Base-by-base conservation (phyloP, 306 rosid species). In the Gynostemma pentaphyllum region DNA sequence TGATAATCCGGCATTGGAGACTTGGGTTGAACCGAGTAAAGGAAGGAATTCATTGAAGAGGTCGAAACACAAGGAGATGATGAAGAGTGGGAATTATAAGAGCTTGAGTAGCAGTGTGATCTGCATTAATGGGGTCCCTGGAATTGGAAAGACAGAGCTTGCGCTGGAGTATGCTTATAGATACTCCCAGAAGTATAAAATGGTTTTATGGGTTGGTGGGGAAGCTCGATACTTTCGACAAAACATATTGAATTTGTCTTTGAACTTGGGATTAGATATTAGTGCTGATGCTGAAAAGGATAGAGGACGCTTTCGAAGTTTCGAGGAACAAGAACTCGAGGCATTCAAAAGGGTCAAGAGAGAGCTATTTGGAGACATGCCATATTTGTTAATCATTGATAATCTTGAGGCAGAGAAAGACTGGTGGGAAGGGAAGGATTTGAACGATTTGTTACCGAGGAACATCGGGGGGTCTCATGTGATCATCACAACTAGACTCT, bases 161-260 rank as follows among this genome's bases (percentile, higher is more conserved):
- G 90, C 88, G 0, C 70, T 87, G 37, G 97, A 90, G 54, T 90
- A 81, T 61, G 88, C 94, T 61, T 76, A 87, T 30, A 78, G 85
- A 70, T 83, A 81, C 49, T 66, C 76, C 49, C 96, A 85, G 64
- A 80, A 87, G 65, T 90, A 90, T 66, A 87, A 81, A 75, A 85
- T 81, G 94, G 90, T 90, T 10, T 65, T 90, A 80, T 90, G 97
- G 97, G 80, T 87, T 39, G 87, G 90, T 55, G 97, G 97, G 34
- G 96, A 87, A 63, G 88, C 85, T 68, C 69, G 87, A 54, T 81
- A 87, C 47, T 80, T 90, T 23, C 79, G 94, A 79, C 94, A 83
- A 66, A 87, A 83, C 72, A 72, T 87, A 56, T 64, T 90, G 78
- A 85, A 90, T 68, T 54, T 90, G 46, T 87, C 95, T n/a, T 60